Evolutionary conservation across 2,329 filamentous ascomycete species (phyloP).

Genomic region (Ceratocystis colombiana): DNA sequence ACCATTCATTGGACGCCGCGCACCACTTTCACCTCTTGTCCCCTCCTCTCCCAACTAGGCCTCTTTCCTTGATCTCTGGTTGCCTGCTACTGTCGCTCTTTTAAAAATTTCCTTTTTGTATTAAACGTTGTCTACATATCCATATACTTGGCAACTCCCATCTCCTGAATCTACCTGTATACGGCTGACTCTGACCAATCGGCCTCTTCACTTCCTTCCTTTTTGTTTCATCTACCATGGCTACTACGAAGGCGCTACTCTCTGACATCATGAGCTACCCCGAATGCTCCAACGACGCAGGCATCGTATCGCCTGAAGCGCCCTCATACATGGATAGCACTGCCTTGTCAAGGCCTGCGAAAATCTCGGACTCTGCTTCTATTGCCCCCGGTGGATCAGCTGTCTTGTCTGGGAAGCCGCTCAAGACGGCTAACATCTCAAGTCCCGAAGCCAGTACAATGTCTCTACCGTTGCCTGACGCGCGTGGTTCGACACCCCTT

Average conservation of each 20-base stretch:
- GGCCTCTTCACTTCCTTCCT: not conserved
- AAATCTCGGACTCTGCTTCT: not conserved
- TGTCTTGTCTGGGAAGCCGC: not conserved
- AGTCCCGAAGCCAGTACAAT: conserved; percentile 22
- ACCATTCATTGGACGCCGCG: not conserved
- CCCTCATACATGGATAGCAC: conserved; percentile 5
- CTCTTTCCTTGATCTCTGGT: no score
- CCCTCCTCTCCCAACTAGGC: no score
- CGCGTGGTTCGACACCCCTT: conserved; percentile 3
- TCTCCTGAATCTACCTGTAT: not conserved
- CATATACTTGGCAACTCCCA: not conserved
- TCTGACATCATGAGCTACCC: conserved; percentile 18
- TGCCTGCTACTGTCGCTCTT: no score
- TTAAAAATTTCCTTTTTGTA: no score
- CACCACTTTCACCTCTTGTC: not conserved
- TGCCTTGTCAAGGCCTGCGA: conserved; percentile 10
- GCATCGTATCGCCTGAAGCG: not conserved
- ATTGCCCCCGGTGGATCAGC: not conserved
- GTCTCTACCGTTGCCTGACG: conserved; percentile 12
- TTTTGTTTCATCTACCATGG: conserved; percentile 12
- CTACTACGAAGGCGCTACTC: conserved; percentile 17
- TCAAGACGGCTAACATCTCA: not conserved
- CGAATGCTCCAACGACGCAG: not conserved
- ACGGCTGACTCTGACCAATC: not conserved
- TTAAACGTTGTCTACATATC: no score